Base-by-base conservation (phyloP, 495 filamentous ascomycete genomes). In the Parathielavia hyrcaniae region DNA sequence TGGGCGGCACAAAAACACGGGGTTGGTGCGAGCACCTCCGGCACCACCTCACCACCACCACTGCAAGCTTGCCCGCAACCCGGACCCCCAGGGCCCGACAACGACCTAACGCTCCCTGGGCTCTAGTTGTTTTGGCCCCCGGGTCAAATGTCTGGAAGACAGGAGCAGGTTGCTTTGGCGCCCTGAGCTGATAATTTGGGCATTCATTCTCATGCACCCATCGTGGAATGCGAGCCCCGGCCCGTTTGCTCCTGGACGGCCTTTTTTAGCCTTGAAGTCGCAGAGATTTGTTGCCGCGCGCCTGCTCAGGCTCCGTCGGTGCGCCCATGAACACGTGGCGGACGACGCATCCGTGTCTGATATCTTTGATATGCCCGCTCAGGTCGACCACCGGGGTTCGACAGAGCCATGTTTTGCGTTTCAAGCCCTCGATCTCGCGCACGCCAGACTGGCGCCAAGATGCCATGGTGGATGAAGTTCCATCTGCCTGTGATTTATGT, bases 1-100 rank as follows among this genome's bases (percentile, higher is more conserved):
- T 50, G 44, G 51, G 60, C 60, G 55, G 60, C 50, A 62, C 45
- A 59, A 62, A 58, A 59, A 50, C 51, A 62, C 51, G 60, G 56
- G 60, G 60, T 56, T 59, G 56, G 56, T 40, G 55, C 45, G 55
- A 34, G 49, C 51, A 60, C 35, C 55, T 8, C 17, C 55, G n/a
- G n/a, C 55, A 45, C 46, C 47, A 50, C 55, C 46, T n/a, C n/a
- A n/a, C n/a, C n/a, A n/a, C n/a, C 55, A 45, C 46, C 47, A 50
- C 55, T 36, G 34, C 5, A 36, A 43, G n/a, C 17, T 19, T 39
- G 16, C 20, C 54, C 39, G 23, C 55, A 17, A 52, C 20, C 45
- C 46, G n/a, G 3, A 13, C 43, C 44, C 17, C 32, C 12, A 40
- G 23, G 19, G 19, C 43, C 35, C 5, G 32, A 34, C 13, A 13